phyloP scores from a whole-genome alignment of 2,329 filamentous ascomycete species.

The Penicillium sp. region DNA sequence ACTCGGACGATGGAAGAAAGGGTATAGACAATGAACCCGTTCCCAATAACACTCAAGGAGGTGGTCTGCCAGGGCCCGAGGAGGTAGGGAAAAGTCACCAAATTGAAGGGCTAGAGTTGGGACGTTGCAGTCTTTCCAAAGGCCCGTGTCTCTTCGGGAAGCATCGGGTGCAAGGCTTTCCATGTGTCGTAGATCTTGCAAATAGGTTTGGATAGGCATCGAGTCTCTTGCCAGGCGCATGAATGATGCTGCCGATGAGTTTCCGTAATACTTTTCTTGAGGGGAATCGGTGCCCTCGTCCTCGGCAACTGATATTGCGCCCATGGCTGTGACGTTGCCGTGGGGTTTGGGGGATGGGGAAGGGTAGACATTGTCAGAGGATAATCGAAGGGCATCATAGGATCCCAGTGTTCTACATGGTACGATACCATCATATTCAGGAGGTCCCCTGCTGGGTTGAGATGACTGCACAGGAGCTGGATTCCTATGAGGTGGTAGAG shows the following conservation, averaged over 20 bases:
- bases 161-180: slow-evolving; percentile 5
- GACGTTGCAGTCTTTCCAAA: slow-evolving; percentile 12
- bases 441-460: not conserved
- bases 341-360: slow-evolving; percentile 16
- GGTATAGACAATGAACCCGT: slow-evolving; percentile 43
- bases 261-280: slow-evolving; percentile 37
- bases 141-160: slow-evolving; percentile 8
- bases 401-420: not conserved
- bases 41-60: slow-evolving; percentile 40
- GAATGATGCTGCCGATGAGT: slow-evolving; percentile 40
- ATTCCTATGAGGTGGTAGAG: not conserved
- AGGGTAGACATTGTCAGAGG: slow-evolving; percentile 5
- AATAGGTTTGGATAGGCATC: slow-evolving; percentile 19
- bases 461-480: not conserved
- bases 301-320: slow-evolving; percentile 35
- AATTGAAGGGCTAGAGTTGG: slow-evolving; percentile 18
- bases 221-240: slow-evolving; percentile 37
- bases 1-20: slow-evolving; percentile 42
- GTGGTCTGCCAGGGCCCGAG: slow-evolving; percentile 42
- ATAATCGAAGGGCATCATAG: not conserved
- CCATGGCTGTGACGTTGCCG: slow-evolving; percentile 39
- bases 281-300: slow-evolving; percentile 18
- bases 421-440: not conserved
- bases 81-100: slow-evolving; percentile 38
- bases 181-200: slow-evolving; percentile 9